Percentiles rank a stretch among this genome's conserved stretches.
phyloP scores from a whole-genome alignment of 345 rosid species.

The Garcia nutans region DNA sequence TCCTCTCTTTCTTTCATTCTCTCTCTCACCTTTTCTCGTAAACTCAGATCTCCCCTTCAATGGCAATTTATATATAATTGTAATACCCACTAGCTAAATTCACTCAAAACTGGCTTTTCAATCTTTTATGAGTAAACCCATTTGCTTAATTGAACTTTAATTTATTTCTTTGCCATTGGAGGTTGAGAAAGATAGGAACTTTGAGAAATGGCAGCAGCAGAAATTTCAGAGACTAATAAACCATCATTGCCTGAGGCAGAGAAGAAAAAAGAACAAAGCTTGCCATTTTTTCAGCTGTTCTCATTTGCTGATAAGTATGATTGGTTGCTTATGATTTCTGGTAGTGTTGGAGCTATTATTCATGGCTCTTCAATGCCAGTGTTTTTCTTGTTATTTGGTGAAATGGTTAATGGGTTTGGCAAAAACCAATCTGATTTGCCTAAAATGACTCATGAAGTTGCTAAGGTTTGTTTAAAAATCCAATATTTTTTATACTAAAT shows the following conservation, averaged over 20 bases:
- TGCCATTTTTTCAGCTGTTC: constrained; percentile 90
- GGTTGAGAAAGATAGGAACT: background rate
- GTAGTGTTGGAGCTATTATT: constrained; percentile 81
- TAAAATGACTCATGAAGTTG: constrained; percentile 92
- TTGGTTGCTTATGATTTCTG: constrained; percentile 68
- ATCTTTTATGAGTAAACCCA: background rate
- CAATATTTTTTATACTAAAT: background rate
- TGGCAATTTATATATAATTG: background rate
- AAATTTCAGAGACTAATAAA: constrained; percentile 54
- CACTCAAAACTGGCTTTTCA: background rate
- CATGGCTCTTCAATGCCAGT: constrained; percentile 99
- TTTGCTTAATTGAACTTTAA: background rate
- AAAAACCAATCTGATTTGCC: constrained; percentile 86
- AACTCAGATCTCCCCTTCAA: constrained; percentile 21
- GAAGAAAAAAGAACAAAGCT: constrained; percentile 94
- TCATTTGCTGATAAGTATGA: constrained; percentile 92
- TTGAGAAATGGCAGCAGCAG: constrained; percentile 58
- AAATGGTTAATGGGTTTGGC: constrained; percentile 99
- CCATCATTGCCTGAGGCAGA: constrained; percentile 71
- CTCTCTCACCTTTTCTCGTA: constrained; percentile 16
- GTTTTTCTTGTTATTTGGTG: constrained; percentile 89
- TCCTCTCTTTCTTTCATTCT: background rate
- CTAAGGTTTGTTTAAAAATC: constrained; percentile 44
- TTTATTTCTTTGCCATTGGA: background rate
- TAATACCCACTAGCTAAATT: background rate